A percentile compares a stretch with the other conserved stretches of the same genome.
These are phyloP conservation scores for Ilyonectria robusta DNA, from an alignment of 2,329 filamentous ascomycete genomes.

Conservation along the genomic window DNA sequence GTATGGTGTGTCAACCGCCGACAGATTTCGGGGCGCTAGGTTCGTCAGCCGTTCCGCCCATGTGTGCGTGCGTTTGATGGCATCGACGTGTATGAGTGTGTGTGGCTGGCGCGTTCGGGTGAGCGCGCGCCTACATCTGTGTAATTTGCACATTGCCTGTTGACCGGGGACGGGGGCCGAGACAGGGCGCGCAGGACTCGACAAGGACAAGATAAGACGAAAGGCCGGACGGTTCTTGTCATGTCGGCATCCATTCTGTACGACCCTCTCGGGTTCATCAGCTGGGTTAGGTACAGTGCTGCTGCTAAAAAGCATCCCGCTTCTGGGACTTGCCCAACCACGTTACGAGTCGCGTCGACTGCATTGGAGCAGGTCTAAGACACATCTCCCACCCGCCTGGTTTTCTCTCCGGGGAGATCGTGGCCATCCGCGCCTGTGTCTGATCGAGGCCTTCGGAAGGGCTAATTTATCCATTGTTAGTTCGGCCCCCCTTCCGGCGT, in stretches of 20 bases:
- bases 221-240: not conserved
- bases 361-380: constrained; percentile 32
- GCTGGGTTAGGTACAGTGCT: constrained; percentile 23
- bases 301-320: constrained; percentile 6
- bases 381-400: constrained; percentile 33
- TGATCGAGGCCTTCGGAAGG: constrained; percentile 16
- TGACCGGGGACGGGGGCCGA: constrained; percentile 8
- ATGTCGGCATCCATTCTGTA: constrained; percentile 17
- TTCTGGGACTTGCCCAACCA: constrained; percentile 18
- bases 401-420: constrained; percentile 36
- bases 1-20: constrained; percentile 15
- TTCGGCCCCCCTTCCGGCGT: not conserved
- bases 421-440: constrained; percentile 23
- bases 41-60: constrained; percentile 1
- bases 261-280: constrained; percentile 11
- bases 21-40: constrained; percentile 15
- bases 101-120: constrained; percentile 8
- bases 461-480: constrained; percentile 9
- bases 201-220: constrained; percentile 23
- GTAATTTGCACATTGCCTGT: constrained; percentile 4
- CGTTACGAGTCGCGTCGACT: constrained; percentile 17
- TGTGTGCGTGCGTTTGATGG: constrained; percentile 1
- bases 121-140: constrained; percentile 13
- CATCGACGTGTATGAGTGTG: not conserved
- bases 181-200: constrained; percentile 11